phyloP scores from a whole-genome alignment of 2,329 filamentous ascomycete genomes.

The Monosporascus sp. region DNA sequence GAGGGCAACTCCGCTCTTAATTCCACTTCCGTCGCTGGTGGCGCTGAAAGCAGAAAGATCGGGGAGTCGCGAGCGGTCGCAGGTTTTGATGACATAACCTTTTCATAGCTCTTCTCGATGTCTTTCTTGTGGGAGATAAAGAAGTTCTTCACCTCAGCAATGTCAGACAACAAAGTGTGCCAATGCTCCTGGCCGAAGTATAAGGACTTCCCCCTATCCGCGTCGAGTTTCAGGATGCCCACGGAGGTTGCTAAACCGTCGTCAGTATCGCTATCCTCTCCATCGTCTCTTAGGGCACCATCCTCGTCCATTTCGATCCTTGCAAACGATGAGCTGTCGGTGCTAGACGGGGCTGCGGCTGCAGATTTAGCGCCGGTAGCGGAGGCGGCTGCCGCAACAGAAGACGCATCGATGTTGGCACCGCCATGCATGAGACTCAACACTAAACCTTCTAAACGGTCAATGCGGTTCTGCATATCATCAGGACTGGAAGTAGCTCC shows the following conservation, averaged over 20 bases:
- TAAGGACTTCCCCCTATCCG: constrained; percentile 70
- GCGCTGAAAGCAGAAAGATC: constrained; percentile 72
- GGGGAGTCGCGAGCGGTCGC: constrained; percentile 58
- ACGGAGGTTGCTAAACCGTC: constrained; percentile 65
- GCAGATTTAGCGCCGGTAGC: constrained; percentile 20
- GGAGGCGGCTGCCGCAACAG: constrained; percentile 28
- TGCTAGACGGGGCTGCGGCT: constrained; percentile 28
- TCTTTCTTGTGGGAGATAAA: constrained; percentile 84
- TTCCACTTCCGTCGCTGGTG: constrained; percentile 67
- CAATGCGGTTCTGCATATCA: constrained; percentile 98
- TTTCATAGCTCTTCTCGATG: constrained; percentile 73
- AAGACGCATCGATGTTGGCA: constrained; percentile 41
- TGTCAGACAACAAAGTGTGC: constrained; percentile 74
- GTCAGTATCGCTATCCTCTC: constrained; percentile 65
- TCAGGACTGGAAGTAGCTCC: constrained; percentile 63
- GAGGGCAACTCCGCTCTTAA: constrained; percentile 74
- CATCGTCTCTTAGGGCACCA: constrained; percentile 41
- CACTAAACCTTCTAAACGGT: constrained; percentile 87
- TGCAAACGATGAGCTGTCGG: constrained; percentile 40
- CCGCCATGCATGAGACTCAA: constrained; percentile 92
- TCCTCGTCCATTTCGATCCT: constrained; percentile 54
- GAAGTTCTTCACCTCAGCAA: constrained; percentile 90
- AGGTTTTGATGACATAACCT: constrained; percentile 65
- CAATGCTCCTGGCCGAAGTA: constrained; percentile 82
- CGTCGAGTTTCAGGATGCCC: constrained; percentile 76